Conservation (phyloP, 805 yeast genomes). For the Lipomyces orientalis region DNA sequence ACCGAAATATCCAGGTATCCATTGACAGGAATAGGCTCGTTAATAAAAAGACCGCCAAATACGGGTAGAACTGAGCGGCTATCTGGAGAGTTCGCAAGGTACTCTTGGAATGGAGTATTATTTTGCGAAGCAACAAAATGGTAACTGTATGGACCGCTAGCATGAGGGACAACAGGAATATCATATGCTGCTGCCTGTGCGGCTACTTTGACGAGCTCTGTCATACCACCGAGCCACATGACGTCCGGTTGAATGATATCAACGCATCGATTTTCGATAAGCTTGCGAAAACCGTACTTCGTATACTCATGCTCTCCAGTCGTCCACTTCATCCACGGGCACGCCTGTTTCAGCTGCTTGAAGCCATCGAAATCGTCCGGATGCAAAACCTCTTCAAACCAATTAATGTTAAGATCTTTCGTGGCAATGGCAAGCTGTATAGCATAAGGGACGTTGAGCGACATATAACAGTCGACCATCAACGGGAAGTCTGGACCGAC, state of each 20-base stretch:
- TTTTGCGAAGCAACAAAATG: constrained; percentile 57
- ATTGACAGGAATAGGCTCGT: constrained; percentile 55
- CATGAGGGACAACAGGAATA: constrained; percentile 60
- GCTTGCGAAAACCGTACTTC: constrained; percentile 57
- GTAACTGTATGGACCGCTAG: constrained; percentile 60
- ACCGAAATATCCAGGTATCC: constrained; percentile 51
- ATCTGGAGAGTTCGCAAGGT: constrained; percentile 58
- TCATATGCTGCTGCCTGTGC: constrained; percentile 60
- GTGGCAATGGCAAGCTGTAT: constrained; percentile 55
- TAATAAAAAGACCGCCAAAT: constrained; percentile 54
- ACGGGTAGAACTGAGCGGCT: constrained; percentile 54
- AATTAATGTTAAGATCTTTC: constrained; percentile 54
- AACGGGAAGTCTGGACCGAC: constrained; percentile 59
- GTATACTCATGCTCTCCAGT: constrained; percentile 62
- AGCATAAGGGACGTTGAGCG: constrained; percentile 55
- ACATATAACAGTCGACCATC: constrained; percentile 62
- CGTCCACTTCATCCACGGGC: constrained; percentile 56
- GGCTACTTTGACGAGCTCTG: constrained; percentile 54
- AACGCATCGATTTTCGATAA: constrained; percentile 56
- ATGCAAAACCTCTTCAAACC: constrained; percentile 60
- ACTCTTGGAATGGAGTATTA: constrained; percentile 60
- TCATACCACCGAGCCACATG: constrained; percentile 62
- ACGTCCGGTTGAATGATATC: constrained; percentile 59
- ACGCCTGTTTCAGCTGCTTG: constrained; percentile 53
- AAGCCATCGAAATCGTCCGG: constrained; percentile 60